Percentiles rank a stretch among this genome's conserved stretches.
phyloP scores from a whole-genome alignment of 768 basidiomycete genomes.

The Phallus indusiatus region DNA sequence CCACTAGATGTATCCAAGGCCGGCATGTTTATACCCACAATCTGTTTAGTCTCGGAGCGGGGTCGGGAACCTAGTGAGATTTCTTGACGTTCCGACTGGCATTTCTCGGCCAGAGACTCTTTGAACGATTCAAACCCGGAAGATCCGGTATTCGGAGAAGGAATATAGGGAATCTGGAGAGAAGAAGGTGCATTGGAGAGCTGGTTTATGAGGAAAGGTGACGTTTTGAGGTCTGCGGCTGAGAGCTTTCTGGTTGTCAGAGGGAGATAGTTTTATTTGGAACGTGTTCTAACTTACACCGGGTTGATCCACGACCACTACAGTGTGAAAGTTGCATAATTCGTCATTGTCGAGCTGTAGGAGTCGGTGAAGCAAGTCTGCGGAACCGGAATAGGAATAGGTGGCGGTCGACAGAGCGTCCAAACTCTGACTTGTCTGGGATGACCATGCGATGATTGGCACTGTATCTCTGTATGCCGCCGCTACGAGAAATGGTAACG shows the following conservation, averaged over 20 bases:
- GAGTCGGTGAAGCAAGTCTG: constrained; percentile 3
- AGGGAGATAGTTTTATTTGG: background rate
- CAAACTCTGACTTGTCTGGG: constrained; percentile 36
- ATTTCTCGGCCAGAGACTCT: constrained; percentile 38
- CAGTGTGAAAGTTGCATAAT: constrained; percentile 54
- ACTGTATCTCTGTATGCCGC: constrained; percentile 50
- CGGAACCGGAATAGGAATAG: constrained; percentile 33
- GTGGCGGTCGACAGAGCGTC: constrained; percentile 19
- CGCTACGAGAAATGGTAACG: background rate
- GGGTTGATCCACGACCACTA: constrained; percentile 62
- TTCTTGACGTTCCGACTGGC: constrained; percentile 38
- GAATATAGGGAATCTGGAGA: constrained; percentile 49
- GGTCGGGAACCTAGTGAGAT: constrained; percentile 20
- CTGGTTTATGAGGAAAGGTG: constrained; percentile 37
- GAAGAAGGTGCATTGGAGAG: constrained; percentile 44
- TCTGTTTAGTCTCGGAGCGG: constrained; percentile 36
- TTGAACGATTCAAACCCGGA: constrained; percentile 29
- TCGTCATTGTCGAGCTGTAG: constrained; percentile 22
- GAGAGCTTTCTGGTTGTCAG: constrained; percentile 8
- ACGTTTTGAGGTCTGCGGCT: constrained; percentile 71
- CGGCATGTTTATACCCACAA: constrained; percentile 50
- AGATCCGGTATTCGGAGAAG: constrained; percentile 26
- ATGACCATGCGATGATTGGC: constrained; percentile 67
- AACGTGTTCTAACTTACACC: constrained; percentile 40
- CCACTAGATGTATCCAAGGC: constrained; percentile 28